These are phyloP conservation scores for Aureobasidium sp. DNA, from an alignment of 2,329 filamentous ascomycete genomes.

Conservation along the genomic window DNA sequence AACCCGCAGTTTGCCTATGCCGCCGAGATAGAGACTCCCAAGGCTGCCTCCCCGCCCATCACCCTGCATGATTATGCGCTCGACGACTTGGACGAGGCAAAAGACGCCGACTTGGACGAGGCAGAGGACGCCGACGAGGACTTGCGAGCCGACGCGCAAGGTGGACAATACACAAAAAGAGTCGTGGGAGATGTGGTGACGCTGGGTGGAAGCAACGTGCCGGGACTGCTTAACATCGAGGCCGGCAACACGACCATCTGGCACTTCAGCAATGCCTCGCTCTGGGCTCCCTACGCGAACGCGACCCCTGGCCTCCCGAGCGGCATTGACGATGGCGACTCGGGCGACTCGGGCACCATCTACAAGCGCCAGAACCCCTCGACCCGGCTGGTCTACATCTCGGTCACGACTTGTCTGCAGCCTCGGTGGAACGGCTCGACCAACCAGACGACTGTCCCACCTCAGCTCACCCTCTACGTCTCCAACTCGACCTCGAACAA, in stretches of 20 bases:
- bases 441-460: conserved; percentile 34
- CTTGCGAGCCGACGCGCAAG: conserved; percentile 34
- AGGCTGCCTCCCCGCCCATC: conserved; percentile 14
- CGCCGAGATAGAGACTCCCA: conserved; percentile 38
- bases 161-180: background rate
- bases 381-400: conserved; percentile 59
- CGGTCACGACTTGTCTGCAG: conserved; percentile 77
- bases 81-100: conserved; percentile 18
- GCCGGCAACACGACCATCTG: conserved; percentile 56
- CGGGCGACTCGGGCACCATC: conserved; percentile 11
- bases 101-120: conserved; percentile 21
- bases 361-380: conserved; percentile 19
- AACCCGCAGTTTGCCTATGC: conserved; percentile 55
- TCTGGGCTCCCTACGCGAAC: conserved; percentile 37
- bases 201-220: conserved; percentile 51
- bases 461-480: conserved; percentile 70
- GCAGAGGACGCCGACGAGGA: conserved; percentile 22
- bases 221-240: conserved; percentile 49
- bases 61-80: conserved; percentile 2
- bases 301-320: conserved; percentile 24
- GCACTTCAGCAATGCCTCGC: conserved; percentile 49
- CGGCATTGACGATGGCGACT: conserved; percentile 11
- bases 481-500: conserved; percentile 55
- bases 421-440: conserved; percentile 49
- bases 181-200: conserved; percentile 13